A percentile compares a stretch with the other conserved stretches of the same genome.
Evolutionary conservation across 192 early-diverging fungal genomes (phyloP).

Genomic region (Coemansia sp.): DNA sequence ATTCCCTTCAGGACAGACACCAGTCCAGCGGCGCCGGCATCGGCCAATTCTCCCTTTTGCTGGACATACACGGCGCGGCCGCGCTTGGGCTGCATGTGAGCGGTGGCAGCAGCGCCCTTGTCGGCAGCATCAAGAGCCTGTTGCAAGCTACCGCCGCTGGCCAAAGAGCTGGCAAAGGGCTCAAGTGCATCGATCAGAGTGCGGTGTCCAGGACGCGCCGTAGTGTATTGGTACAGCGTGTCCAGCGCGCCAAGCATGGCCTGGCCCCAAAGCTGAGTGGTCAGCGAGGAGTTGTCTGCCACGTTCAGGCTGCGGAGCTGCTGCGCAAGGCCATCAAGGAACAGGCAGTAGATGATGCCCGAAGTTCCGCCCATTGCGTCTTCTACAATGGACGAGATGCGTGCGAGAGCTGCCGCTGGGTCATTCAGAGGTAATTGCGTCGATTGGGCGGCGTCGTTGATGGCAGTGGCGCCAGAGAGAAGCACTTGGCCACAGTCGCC

Average conservation of each 20-base stretch:
- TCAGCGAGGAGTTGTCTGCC: slow-evolving; percentile 22
- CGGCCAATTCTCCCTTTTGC: slow-evolving; percentile 45
- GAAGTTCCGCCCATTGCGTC: slow-evolving; percentile 76
- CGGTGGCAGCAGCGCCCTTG: slow-evolving; percentile 58
- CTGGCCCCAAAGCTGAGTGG: slow-evolving; percentile 46
- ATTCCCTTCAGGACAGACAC: slow-evolving; percentile 58
- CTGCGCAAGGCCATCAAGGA: slow-evolving; percentile 63
- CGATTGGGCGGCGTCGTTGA: slow-evolving; percentile 51
- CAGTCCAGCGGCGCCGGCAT: slow-evolving; percentile 67
- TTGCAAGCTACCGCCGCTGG: slow-evolving; percentile 36
- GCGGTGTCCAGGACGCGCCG: slow-evolving; percentile 68
- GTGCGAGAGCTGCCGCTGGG: slow-evolving; percentile 55
- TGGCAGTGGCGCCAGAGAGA: slow-evolving; percentile 62
- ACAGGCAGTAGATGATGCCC: slow-evolving; percentile 75
- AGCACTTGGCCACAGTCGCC: slow-evolving; percentile 82
- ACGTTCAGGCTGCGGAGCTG: slow-evolving; percentile 38
- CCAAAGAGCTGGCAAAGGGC: slow-evolving; percentile 60
- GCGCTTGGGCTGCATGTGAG: slow-evolving; percentile 58
- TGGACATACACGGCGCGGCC: slow-evolving; percentile 67
- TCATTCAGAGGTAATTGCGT: slow-evolving; percentile 53
- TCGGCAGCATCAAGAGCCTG: slow-evolving; percentile 56
- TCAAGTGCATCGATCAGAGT: slow-evolving; percentile 70
- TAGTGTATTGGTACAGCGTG: slow-evolving; percentile 64
- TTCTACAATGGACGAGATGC: slow-evolving; percentile 68
- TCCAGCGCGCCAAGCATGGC: slow-evolving; percentile 60